Evolutionary conservation across 768 basidiomycete species (phyloP), one percentile per base, ranked within the genome.

Genomic region (Cubamyces sp.): DNA sequence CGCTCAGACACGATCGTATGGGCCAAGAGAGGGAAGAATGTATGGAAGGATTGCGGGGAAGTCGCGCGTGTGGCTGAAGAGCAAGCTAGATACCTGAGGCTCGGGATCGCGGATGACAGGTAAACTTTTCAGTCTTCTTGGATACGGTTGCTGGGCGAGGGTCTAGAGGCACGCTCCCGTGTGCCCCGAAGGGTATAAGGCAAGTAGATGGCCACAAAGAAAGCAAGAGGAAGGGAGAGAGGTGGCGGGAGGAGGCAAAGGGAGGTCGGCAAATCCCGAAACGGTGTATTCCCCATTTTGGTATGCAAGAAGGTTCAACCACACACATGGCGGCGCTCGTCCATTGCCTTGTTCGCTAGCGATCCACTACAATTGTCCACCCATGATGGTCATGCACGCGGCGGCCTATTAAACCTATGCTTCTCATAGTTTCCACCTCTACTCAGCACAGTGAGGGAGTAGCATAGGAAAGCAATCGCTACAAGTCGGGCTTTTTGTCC

Each of bases 31-130:
- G 40, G 52, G 45, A 55, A 40, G 53, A 50, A 43, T 60, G 53
- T 60, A 58, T 51, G 60, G 51, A 41, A 30, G 42, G 57, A 51
- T 26, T 57, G 55, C 60, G 60, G 64, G 60, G 64, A 62, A 64
- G 63, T 60, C 63, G 63, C 63, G 63, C 49, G 63, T 49, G 63
- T 64, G 63, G 63, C 63, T 64, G 63, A 62, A 52, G 41, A 45
- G 42, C 26, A 46, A 37, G 55, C 37, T 52, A 26, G 54, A 51
- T 34, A 59, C 41, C 16, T 43, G 30, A 15, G 40, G 48, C 49
- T 46, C 43, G 30, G 15, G 55, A 21, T 43, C 50, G 61, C 16
- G 42, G 9, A 47, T 26, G 14, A 16, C 37, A 5, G 12, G 12
- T 2, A 25, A 9, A 12, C 0, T 3, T 34, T 43, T 57, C 34